Evolutionary conservation across 2,329 filamentous ascomycete genomes (phyloP), one percentile per base, ranked within the genome.

Genomic region (Talaromyces sp.): DNA sequence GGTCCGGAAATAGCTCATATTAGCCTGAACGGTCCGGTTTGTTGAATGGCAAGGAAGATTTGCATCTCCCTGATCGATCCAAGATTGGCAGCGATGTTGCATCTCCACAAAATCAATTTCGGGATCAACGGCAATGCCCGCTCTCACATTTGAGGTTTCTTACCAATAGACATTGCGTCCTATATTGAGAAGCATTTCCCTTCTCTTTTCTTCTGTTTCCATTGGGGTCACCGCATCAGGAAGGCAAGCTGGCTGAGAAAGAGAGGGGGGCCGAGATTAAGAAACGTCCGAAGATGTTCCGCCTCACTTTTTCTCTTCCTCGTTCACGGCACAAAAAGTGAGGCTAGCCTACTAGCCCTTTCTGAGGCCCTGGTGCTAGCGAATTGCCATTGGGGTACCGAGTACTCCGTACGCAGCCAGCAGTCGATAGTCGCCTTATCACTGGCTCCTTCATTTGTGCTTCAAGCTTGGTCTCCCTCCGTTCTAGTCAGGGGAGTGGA

Each of bases 311-410:
- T 53, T 36, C 21, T 37, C 19, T 53, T 11, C 35, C 41, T 13
- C 40, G 48, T 48, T 48, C 41, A 40, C 40, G 56, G 56, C 56
- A 54, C 28, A 22, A 52, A 58, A 59, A 59, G 52, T 59, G 57
- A 59, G 57, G 57, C 57, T 59, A 55, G 46, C 28, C 51, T 35
- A 55, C 51, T 46, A 53, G 43, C 51, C 25, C 28, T 31, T 51
- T 28, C 25, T 28, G 25, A 28, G 25, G 25, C 28, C 48, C n/a
- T 33, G 21, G 48, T 37, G 43, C 25, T 48, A 48, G 54, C 54
- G 36, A 56, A 56, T 48, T 50, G 45, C 17, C 36, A 19, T 43
- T 35, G 28, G 40, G 25, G 22, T 36, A 40, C 52, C 36, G 50
- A 53, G n/a, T 53, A 45, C 43, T n/a, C n/a, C n/a, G 43, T 46